These are phyloP conservation scores for Schizophyllum amplum DNA, from an alignment of 1,284 basidiomycete species.

Conservation along the genomic window DNA sequence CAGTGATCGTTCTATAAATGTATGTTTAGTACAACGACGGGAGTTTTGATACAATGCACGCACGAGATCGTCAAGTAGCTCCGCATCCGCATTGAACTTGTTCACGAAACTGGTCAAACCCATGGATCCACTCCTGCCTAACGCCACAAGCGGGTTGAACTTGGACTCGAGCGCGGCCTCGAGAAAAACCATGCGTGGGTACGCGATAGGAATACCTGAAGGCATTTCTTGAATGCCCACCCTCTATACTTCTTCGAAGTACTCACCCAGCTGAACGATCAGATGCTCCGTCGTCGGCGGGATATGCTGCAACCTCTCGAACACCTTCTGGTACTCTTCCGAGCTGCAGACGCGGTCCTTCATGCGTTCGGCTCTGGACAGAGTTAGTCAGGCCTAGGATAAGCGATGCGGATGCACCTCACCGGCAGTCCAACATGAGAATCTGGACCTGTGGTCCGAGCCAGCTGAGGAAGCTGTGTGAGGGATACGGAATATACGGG, in stretches of 20 bases:
- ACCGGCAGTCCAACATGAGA: conserved; percentile 83
- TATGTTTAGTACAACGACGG: not conserved
- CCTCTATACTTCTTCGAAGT: conserved; percentile 5
- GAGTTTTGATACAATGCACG: conserved; percentile 13
- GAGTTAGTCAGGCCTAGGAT: not conserved
- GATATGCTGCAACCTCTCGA: conserved; percentile 49
- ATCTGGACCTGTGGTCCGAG: conserved; percentile 67
- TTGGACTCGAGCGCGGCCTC: conserved; percentile 73
- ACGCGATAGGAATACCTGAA: conserved; percentile 71
- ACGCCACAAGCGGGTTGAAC: conserved; percentile 71
- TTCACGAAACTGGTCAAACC: conserved; percentile 80
- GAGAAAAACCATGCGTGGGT: conserved; percentile 90
- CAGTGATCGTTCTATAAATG: conserved; percentile 74
- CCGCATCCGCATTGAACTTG: conserved; percentile 88
- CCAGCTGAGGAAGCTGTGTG: conserved; percentile 75
- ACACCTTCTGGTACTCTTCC: conserved; percentile 66
- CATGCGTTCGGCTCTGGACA: conserved; percentile 72
- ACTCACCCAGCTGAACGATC: conserved; percentile 66
- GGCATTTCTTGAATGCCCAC: not conserved
- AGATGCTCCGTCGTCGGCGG: conserved; percentile 72
- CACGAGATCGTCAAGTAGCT: conserved; percentile 86
- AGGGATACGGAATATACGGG: conserved; percentile 70
- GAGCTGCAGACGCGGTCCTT: conserved; percentile 73
- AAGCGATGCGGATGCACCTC: conserved; percentile 14
- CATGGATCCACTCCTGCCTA: conserved; percentile 56